Base-by-base conservation (phyloP, 306 rosid genomes). In the Corylus americana region DNA sequence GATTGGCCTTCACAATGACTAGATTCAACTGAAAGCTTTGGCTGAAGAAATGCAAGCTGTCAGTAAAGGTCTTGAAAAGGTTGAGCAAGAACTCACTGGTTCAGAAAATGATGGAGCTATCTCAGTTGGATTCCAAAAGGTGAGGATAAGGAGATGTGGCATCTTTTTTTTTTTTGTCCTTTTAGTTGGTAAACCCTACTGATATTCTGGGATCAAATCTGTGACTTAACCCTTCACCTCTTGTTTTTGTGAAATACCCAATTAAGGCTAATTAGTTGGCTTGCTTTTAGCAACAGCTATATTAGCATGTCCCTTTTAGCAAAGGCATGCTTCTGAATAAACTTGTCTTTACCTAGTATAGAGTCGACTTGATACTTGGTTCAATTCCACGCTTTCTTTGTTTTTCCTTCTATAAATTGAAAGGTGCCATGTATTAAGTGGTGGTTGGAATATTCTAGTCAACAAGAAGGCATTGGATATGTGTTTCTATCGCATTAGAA, bases 31-130 rank as follows among this genome's bases (percentile, higher is more conserved):
- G 80, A 95, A 95, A 88, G 95, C 90, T 78, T 89, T 95, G 87
- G 98, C 98, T 80, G 98, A 95, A 87, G 98, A 95, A 87, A 95
- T 95, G 98, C 98, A 95, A 89, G 98, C 98, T 18, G 98, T 95
- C 82, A 93, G 94, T 82, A 95, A 91, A 90, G 98, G 98, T 83
- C 90, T 95, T 44, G 98, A 95, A 84, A 95, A 95, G 81, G 98
- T 95, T 82, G 98, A 92, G 92, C 93, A 92, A 79, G 98, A 95
- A 86, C 97, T 95, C 25, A 61, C 92, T 80, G 89, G 92, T 82
- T 90, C 98, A 73, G 97, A 88, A 84, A 86, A 85, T 78, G 98
- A 95, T 77, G 98, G 98, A 70, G 87, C 79, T 69, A 80, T 95
- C 85, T 95, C 98, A 74, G 68, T 74, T 29, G 98, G 98, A 63